These are phyloP conservation scores for Candida parachauliodes DNA, from an alignment of 805 yeast species.

Conservation along the genomic window DNA sequence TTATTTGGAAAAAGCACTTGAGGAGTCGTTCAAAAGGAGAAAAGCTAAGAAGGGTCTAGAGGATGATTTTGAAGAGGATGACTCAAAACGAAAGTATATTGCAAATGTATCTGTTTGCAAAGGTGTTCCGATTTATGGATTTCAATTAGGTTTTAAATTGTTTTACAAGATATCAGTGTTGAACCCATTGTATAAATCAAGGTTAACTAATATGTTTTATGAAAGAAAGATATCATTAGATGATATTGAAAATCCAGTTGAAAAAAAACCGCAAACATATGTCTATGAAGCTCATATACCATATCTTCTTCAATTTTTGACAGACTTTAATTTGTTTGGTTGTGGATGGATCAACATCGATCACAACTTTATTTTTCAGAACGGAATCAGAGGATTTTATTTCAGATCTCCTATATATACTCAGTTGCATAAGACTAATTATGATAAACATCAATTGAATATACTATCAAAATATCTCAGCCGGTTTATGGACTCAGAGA, in stretches of 20 bases:
- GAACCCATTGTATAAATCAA: constrained; percentile 55
- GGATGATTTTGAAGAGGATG: constrained; percentile 12
- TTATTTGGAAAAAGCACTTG: constrained; percentile 43
- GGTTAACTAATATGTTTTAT: constrained; percentile 48
- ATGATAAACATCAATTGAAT: constrained; percentile 12
- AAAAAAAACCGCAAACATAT: constrained; percentile 5
- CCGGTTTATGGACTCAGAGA: constrained; percentile 18
- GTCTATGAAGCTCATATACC: constrained; percentile 80
- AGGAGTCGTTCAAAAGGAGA: constrained; percentile 31
- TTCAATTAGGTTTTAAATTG: constrained; percentile 56
- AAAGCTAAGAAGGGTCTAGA: constrained; percentile 7
- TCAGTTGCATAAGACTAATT: constrained; percentile 12
- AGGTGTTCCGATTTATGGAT: constrained; percentile 85
- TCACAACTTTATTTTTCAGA: constrained; percentile 9
- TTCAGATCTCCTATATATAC: constrained; percentile 56
- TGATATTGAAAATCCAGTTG: constrained; percentile 2
- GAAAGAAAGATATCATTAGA: constrained; percentile 13
- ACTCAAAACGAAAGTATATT: constrained; percentile 36
- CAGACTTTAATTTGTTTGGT: constrained; percentile 81
- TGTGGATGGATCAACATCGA: constrained; percentile 68
- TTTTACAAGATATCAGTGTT: constrained; percentile 67
- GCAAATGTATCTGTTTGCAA: constrained; percentile 63
- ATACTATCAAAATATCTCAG: constrained; percentile 7
- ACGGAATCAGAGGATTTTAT: constrained; percentile 22
- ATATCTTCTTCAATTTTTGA: constrained; percentile 66